Evolutionary conservation across 2,329 filamentous ascomycete species (phyloP).

Genomic region (Moelleriella libera): DNA sequence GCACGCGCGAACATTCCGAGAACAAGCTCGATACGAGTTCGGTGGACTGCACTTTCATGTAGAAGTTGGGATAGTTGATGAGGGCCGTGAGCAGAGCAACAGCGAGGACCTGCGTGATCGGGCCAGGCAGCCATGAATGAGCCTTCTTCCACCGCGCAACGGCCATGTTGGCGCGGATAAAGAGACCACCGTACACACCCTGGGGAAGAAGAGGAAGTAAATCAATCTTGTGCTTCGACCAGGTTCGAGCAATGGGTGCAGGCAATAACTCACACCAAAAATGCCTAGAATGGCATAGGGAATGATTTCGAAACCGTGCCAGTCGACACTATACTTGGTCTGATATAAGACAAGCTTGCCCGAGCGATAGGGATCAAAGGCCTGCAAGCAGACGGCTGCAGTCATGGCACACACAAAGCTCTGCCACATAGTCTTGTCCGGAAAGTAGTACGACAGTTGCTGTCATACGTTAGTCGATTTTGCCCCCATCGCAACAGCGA

Average conservation of each 20-base stretch:
- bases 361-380: conserved; percentile 85
- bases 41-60: conserved; percentile 85
- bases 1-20: conserved; percentile 69
- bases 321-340: conserved; percentile 79
- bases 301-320: conserved; percentile 88
- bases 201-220: conserved; percentile 9
- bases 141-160: conserved; percentile 70
- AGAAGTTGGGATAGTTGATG: conserved; percentile 90
- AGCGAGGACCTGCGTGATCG: conserved; percentile 65
- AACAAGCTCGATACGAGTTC: conserved; percentile 89
- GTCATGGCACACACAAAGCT: conserved; percentile 99
- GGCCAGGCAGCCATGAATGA: conserved; percentile 49
- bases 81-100: conserved; percentile 72
- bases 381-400: conserved; percentile 86
- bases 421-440: conserved; percentile 99
- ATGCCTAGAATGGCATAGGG: conserved; percentile 81
- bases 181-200: conserved; percentile 88
- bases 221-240: neutral
- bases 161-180: conserved; percentile 88
- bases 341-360: conserved; percentile 94
- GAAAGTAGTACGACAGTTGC: conserved; percentile 94
- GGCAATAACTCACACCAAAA: conserved; percentile 41
- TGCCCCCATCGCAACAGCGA: neutral
- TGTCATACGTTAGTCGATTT: conserved; percentile 14
- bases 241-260: neutral